Conservation (phyloP, 148 eudicot species). For the Selenicereus undatus region DNA sequence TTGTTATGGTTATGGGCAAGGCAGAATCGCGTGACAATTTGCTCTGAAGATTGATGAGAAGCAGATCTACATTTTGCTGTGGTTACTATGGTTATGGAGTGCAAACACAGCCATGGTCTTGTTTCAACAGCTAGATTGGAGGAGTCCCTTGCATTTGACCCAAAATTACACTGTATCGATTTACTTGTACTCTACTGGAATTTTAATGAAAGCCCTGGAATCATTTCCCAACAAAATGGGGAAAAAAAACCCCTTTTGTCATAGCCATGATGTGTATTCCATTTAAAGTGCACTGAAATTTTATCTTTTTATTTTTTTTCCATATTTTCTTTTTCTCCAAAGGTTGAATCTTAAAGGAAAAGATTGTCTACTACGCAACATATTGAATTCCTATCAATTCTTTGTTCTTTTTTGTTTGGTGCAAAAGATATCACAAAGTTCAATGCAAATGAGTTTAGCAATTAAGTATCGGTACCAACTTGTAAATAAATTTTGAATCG, state of each 20-base stretch:
- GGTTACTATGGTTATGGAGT: neutral
- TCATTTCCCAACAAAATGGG: neutral
- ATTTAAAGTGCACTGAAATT: too few species aligned
- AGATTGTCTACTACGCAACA: too few species aligned
- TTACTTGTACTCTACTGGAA: neutral
- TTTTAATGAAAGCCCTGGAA: neutral
- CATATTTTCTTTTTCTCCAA: too few species aligned
- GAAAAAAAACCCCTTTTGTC: neutral
- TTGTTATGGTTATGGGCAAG: constrained; percentile 29
- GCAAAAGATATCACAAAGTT: too few species aligned
- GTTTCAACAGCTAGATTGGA: neutral
- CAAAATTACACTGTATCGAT: neutral
- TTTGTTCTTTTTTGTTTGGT: too few species aligned
- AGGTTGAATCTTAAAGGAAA: too few species aligned
- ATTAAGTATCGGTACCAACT: too few species aligned
- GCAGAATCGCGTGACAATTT: constrained; percentile 50
- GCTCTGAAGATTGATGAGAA: constrained; percentile 42
- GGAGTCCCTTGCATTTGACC: neutral
- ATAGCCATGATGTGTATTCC: neutral
- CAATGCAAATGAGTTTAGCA: too few species aligned
- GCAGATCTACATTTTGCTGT: neutral
- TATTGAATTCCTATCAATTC: too few species aligned
- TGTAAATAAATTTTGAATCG: too few species aligned
- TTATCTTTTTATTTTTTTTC: too few species aligned
- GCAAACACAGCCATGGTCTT: neutral